Conservation (phyloP, 192 early-diverging fungal genomes). For the Nowakowskiella sp. region DNA sequence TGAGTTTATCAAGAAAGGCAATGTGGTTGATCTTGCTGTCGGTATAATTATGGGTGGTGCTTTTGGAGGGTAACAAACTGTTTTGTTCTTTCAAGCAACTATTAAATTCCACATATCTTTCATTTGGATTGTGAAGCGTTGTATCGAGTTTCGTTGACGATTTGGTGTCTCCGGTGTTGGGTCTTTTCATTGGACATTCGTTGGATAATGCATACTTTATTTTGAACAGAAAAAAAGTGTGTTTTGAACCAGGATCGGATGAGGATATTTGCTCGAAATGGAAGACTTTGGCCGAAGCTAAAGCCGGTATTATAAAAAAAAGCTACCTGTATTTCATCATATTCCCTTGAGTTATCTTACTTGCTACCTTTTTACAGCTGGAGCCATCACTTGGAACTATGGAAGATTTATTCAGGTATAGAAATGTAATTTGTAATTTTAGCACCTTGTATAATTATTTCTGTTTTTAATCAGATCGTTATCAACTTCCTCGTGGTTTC, state of each 20-base stretch:
- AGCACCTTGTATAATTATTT: background rate
- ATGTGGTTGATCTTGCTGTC: constrained; percentile 58
- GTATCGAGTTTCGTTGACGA: constrained; percentile 1
- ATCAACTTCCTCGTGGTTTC: background rate
- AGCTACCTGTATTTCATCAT: background rate
- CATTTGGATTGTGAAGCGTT: background rate
- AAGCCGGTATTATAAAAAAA: background rate
- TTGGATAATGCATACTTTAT: constrained; percentile 35
- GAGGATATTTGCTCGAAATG: background rate
- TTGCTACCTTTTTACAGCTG: background rate
- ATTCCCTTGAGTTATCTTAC: background rate
- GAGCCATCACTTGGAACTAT: background rate
- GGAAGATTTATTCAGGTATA: too few species aligned
- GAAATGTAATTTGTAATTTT: background rate
- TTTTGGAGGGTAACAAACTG: constrained; percentile 29
- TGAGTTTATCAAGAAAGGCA: constrained; percentile 45
- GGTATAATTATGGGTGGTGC: constrained; percentile 58
- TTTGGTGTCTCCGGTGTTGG: constrained; percentile 48
- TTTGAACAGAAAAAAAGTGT: constrained; percentile 5
- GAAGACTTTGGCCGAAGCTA: background rate
- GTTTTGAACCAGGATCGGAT: background rate
- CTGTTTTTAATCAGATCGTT: background rate
- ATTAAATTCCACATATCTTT: background rate
- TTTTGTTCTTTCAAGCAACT: constrained; percentile 7
- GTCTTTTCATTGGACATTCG: constrained; percentile 39